These are phyloP conservation scores for Rhodosporidiobolus sp. DNA, from an alignment of 768 basidiomycete genomes.

Conservation along the genomic window DNA sequence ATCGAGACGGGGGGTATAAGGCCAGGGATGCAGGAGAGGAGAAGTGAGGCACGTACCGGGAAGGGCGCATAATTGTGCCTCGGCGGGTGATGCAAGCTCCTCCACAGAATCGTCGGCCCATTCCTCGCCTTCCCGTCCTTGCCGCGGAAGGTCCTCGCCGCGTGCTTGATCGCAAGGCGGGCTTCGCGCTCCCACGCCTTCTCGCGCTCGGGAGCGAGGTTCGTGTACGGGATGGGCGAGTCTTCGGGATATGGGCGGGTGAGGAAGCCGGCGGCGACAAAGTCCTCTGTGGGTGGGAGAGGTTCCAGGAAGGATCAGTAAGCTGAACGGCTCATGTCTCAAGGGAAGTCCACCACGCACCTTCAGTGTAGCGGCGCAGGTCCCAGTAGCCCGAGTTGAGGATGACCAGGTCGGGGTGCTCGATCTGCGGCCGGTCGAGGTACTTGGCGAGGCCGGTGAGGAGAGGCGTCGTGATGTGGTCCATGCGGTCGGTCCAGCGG, in stretches of 20 bases:
- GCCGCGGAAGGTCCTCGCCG: slow-evolving; percentile 21
- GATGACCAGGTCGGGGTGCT: slow-evolving; percentile 34
- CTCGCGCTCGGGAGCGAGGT: slow-evolving; percentile 24
- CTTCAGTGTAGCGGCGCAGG: slow-evolving; percentile 37
- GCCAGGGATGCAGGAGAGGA: too few relatives aligned
- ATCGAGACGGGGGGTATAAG: too few relatives aligned
- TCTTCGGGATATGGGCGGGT: slow-evolving; percentile 39
- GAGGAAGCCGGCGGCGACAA: slow-evolving; percentile 31
- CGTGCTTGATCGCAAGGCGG: slow-evolving; percentile 30
- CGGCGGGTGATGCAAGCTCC: slow-evolving; percentile 37
- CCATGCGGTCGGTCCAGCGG: slow-evolving; percentile 32
- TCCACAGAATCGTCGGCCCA: slow-evolving; percentile 35
- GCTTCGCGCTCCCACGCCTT: slow-evolving; percentile 36
- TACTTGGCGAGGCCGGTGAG: slow-evolving; percentile 26
- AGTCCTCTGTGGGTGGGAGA: slow-evolving; percentile 30
- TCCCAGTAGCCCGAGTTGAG: slow-evolving; percentile 42
- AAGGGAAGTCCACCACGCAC: neutral
- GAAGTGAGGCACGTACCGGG: slow-evolving; percentile 20
- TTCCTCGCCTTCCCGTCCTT: slow-evolving; percentile 27
- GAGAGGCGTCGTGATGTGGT: slow-evolving; percentile 28
- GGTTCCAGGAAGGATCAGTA: neutral
- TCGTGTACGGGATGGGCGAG: slow-evolving; percentile 36
- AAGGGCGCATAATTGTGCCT: slow-evolving; percentile 41
- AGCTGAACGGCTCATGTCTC: too few relatives aligned
- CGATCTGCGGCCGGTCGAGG: slow-evolving; percentile 35